Evolutionary conservation across 257 asterid genomes (phyloP).

Genomic region (Schizonepeta tenuifolia): DNA sequence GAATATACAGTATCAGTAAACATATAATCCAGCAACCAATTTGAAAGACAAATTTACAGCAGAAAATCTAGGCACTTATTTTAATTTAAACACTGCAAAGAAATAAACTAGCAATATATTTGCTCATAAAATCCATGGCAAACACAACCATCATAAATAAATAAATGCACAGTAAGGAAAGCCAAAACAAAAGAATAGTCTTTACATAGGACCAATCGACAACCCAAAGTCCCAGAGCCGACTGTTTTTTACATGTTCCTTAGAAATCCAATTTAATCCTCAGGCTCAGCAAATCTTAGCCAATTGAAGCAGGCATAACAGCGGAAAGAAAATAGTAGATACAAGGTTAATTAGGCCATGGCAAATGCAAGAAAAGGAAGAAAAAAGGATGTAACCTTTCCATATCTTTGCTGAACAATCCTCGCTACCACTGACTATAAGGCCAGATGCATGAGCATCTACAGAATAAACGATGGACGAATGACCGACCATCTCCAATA

Average conservation of each 20-base stretch:
- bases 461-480: conserved; percentile 90
- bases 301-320: conserved; percentile 11
- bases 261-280: neutral
- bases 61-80: conserved; percentile 4
- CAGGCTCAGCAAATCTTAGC: conserved; percentile 18
- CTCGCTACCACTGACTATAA: conserved; percentile 94
- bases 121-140: conserved; percentile 10
- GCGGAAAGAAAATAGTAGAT: conserved; percentile 13
- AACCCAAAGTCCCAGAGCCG: neutral
- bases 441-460: conserved; percentile 87
- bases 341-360: neutral
- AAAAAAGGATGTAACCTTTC: conserved; percentile 67
- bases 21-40: conserved; percentile 20
- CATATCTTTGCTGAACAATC: conserved; percentile 91
- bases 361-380: neutral
- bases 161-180: neutral
- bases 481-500: conserved; percentile 98
- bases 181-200: conserved; percentile 23
- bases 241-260: neutral
- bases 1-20: neutral
- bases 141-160: neutral
- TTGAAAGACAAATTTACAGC: conserved; percentile 7
- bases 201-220: neutral
- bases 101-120: conserved; percentile 21
- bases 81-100: conserved; percentile 1